phyloP scores from a whole-genome alignment of 768 basidiomycete genomes.

The Xanthoconium stramineum region DNA sequence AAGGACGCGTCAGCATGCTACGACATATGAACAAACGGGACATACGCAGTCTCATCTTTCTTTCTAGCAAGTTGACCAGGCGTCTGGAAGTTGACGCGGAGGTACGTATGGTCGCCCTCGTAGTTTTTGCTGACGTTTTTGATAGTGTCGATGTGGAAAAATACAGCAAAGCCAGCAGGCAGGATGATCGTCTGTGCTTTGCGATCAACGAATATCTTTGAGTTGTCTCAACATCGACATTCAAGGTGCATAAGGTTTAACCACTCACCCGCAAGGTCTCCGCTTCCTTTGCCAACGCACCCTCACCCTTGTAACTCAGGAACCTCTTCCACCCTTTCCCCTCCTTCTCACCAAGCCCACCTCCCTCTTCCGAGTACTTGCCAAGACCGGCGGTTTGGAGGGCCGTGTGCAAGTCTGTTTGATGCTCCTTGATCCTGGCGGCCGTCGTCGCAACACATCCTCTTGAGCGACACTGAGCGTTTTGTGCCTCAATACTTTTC shows the following conservation, averaged over 20 bases:
- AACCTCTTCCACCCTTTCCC: slow-evolving; percentile 95
- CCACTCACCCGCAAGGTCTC: slow-evolving; percentile 73
- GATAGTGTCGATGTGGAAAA: slow-evolving; percentile 97
- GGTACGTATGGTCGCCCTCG: slow-evolving; percentile 90
- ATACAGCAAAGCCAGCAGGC: slow-evolving; percentile 93
- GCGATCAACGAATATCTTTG: slow-evolving; percentile 86
- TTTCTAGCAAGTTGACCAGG: slow-evolving; percentile 97
- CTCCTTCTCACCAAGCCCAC: slow-evolving; percentile 70
- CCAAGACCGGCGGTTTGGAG: slow-evolving; percentile 79
- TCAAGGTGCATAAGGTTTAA: background rate
- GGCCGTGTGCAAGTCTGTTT: slow-evolving; percentile 72
- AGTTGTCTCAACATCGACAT: slow-evolving; percentile 7
- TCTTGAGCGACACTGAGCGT: slow-evolving; percentile 84
- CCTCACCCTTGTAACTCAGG: slow-evolving; percentile 96
- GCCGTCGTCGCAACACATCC: slow-evolving; percentile 73
- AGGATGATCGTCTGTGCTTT: slow-evolving; percentile 87
- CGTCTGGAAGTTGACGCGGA: slow-evolving; percentile 97
- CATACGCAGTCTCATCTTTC: slow-evolving; percentile 92
- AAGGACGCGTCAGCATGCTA: slow-evolving; percentile 3
- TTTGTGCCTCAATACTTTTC: slow-evolving; percentile 87
- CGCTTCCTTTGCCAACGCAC: slow-evolving; percentile 79
- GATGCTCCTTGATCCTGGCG: slow-evolving; percentile 84
- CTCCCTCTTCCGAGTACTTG: slow-evolving; percentile 80
- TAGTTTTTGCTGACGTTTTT: slow-evolving; percentile 98
- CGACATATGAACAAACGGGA: background rate